Base-by-base conservation (phyloP, 1,139 yeast species). In the Torulaspora pretoriensis region DNA sequence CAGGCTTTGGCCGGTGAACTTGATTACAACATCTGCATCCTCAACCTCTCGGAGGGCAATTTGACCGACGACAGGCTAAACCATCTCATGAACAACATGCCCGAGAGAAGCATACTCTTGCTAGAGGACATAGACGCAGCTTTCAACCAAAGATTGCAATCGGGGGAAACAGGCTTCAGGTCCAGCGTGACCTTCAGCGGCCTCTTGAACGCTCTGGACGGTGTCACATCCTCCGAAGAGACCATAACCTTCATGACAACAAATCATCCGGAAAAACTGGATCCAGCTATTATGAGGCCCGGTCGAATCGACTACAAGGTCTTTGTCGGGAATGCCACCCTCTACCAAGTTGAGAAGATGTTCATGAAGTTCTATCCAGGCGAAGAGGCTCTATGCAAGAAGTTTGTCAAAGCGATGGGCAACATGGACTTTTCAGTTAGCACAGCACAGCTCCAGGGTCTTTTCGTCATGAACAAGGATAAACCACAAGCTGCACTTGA, bases 141-240 rank as follows among this genome's bases (percentile, higher is more conserved):
- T 0, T 92, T 92, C 68, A 84, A 82, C 56, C 80, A 81, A 57
- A 77, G 98, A 60, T 78, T 78, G 33, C 95, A 88, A 60, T 69
- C 81, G 1, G 80, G 75, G 8, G 96, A 87, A n/a, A 78, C 80
- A 55, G 89, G 90, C 0, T 85, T 73, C 63, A 66, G 69, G 26
- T 81, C 95, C 0, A 96, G 96, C 12, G 97, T 94, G 17, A 92
- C 99, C 1, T 94, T 92, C 61, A 86, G 96, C 39, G 99, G 98
- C 0, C 72, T 92, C 42, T 71, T 92, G 50, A 92, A 92, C 63
- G 96, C 98, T 0, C 72, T 92, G 39, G 99, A 92, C 64, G 99
- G 98, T 40, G 98, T 92, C n/a, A 95, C 97, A 1, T 86, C 96
- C 36, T 96, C 97, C 1, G 98, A 92, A 60, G 98, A 92, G 61